Conservation (phyloP, 192 early-diverging fungal genomes). For the Piromyces sp. region DNA sequence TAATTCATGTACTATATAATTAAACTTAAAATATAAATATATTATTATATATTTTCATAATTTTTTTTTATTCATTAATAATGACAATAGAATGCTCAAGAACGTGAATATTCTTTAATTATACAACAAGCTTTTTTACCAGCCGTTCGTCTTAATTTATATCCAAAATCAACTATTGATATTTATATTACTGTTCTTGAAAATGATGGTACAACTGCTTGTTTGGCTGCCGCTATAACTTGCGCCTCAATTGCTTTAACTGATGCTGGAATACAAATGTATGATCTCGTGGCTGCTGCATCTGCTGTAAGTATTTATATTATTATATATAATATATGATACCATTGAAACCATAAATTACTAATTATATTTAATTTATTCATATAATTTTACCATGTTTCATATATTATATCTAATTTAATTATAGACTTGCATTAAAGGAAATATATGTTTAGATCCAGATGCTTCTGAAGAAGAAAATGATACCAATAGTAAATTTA, state of each 20-base stretch:
- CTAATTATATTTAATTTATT: too few species aligned
- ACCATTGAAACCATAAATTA: too few species aligned
- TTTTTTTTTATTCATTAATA: not conserved
- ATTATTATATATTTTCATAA: too few species aligned
- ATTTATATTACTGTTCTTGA: slow-evolving; percentile 52
- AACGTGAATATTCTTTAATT: not conserved
- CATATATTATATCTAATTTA: too few species aligned
- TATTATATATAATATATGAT: too few species aligned
- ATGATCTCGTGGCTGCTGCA: slow-evolving; percentile 56
- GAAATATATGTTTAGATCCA: slow-evolving; percentile 16
- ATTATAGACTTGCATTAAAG: slow-evolving; percentile 6
- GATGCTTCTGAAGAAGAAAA: slow-evolving; percentile 34
- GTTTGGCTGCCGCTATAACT: slow-evolving; percentile 50
- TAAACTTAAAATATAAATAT: too few species aligned
- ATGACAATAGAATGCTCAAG: not conserved
- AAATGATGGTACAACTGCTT: slow-evolving; percentile 41
- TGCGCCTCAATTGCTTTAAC: slow-evolving; percentile 38
- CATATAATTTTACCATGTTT: too few species aligned
- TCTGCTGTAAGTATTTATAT: slow-evolving; percentile 45
- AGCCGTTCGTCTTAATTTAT: slow-evolving; percentile 44
- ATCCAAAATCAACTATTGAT: slow-evolving; percentile 61
- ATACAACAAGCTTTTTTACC: not conserved
- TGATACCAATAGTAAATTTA: slow-evolving; percentile 37
- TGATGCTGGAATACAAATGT: slow-evolving; percentile 75
- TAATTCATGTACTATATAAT: too few species aligned